phyloP scores from a whole-genome alignment of 805 yeast genomes.

The Lipomyces kockii region DNA sequence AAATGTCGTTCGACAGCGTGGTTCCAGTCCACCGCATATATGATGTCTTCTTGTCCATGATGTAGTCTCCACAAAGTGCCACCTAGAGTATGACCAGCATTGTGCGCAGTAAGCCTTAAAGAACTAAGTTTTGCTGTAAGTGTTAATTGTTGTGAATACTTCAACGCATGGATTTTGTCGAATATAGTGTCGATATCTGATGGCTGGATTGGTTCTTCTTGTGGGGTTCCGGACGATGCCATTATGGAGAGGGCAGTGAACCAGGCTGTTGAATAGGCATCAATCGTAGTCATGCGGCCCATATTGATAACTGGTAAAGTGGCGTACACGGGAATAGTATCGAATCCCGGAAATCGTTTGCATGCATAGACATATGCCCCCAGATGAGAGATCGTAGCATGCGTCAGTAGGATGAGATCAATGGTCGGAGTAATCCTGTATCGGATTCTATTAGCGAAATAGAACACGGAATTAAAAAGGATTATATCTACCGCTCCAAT shows the following conservation, averaged over 20 bases:
- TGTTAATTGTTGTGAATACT: constrained; percentile 76
- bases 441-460: neutral
- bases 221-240: neutral
- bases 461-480: neutral
- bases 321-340: constrained; percentile 69
- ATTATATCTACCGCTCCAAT: constrained; percentile 24
- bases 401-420: constrained; percentile 80
- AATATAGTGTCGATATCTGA: constrained; percentile 80
- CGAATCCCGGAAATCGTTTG: constrained; percentile 57
- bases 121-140: constrained; percentile 55
- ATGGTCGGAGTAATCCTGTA: constrained; percentile 44
- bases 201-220: constrained; percentile 32
- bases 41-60: constrained; percentile 74
- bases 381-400: constrained; percentile 75
- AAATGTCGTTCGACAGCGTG: constrained; percentile 87
- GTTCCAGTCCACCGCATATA: constrained; percentile 93
- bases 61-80: constrained; percentile 87
- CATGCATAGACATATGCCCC: constrained; percentile 79
- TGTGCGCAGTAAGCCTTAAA: constrained; percentile 73
- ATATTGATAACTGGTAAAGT: constrained; percentile 88
- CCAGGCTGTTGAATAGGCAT: constrained; percentile 73
- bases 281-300: constrained; percentile 86
- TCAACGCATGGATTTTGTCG: constrained; percentile 69
- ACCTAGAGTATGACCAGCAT: constrained; percentile 92
- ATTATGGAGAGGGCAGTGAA: constrained; percentile 47